Conservation (phyloP, 2,329 filamentous ascomycete species). For the Capronia coronata region DNA sequence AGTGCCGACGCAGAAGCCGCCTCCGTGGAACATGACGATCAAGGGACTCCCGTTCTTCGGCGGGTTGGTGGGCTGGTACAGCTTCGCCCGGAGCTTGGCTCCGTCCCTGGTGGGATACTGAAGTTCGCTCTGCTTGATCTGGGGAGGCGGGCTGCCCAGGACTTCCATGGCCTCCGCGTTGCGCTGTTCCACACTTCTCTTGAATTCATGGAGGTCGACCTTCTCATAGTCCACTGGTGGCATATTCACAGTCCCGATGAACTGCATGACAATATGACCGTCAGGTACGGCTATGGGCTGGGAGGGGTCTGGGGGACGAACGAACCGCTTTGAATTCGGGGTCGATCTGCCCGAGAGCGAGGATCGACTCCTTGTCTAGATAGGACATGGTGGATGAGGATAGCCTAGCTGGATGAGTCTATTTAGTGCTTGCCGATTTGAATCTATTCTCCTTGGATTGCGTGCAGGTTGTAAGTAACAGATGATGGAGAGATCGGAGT, state of each 20-base stretch:
- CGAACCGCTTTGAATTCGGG: constrained; percentile 30
- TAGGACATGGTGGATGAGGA: constrained; percentile 7
- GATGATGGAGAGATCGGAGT: too few relatives aligned
- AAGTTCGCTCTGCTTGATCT: constrained; percentile 24
- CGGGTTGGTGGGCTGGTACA: constrained; percentile 24
- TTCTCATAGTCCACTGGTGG: constrained; percentile 21
- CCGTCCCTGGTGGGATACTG: constrained; percentile 28
- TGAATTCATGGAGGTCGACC: constrained; percentile 21
- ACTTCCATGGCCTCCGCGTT: constrained; percentile 15
- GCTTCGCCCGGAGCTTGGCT: constrained; percentile 25
- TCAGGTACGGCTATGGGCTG: constrained; percentile 8
- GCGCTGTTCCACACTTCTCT: constrained; percentile 18
- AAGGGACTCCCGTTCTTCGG: constrained; percentile 20
- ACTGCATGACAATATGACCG: constrained; percentile 7
- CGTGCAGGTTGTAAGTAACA: too few relatives aligned
- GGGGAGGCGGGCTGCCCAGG: constrained; percentile 19
- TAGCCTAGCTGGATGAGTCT: neutral
- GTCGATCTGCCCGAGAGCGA: constrained; percentile 30
- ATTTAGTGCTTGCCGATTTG: neutral
- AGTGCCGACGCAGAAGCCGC: constrained; percentile 29
- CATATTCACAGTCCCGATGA: constrained; percentile 22
- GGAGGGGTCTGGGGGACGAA: too few relatives aligned
- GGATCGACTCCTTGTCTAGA: constrained; percentile 27
- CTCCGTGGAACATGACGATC: constrained; percentile 29
- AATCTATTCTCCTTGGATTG: too few relatives aligned